Conservation (phyloP, 306 rosid species). For the peach (Prunus persica) region DNA sequence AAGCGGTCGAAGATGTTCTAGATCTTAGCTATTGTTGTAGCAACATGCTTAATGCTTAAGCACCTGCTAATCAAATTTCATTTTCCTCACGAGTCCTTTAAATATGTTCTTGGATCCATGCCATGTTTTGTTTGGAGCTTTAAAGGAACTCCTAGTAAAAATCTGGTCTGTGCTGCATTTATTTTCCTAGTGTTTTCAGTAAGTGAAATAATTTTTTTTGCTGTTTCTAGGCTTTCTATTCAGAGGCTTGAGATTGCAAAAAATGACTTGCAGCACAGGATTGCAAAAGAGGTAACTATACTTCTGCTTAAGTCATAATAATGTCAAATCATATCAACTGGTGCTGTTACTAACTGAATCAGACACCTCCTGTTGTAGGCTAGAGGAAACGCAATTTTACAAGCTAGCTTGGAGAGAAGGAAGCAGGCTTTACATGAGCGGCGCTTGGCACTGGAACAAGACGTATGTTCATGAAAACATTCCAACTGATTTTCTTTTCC, state of each 20-base stretch:
- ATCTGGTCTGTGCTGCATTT: neutral
- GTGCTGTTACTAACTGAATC: slow-evolving; percentile 20
- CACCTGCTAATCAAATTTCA: neutral
- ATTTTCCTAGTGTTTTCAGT: slow-evolving; percentile 1
- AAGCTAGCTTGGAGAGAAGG: slow-evolving; percentile 99
- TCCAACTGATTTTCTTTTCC: neutral
- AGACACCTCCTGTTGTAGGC: slow-evolving; percentile 50
- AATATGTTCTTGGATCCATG: neutral
- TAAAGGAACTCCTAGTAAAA: neutral
- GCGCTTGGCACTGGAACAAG: slow-evolving; percentile 98
- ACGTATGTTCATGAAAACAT: slow-evolving; percentile 45
- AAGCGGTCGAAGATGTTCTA: neutral
- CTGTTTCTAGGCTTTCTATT: slow-evolving; percentile 76
- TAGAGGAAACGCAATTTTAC: slow-evolving; percentile 97
- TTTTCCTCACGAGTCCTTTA: neutral
- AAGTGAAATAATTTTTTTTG: neutral
- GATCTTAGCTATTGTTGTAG: neutral
- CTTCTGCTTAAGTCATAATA: slow-evolving; percentile 17
- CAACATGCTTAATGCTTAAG: neutral
- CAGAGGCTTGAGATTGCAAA: slow-evolving; percentile 95
- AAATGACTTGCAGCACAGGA: slow-evolving; percentile 87
- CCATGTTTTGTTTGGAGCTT: neutral
- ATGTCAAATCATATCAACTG: slow-evolving; percentile 12
- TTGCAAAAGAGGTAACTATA: slow-evolving; percentile 85
- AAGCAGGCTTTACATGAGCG: slow-evolving; percentile 99